Conservation (phyloP, 805 yeast species). For the Kazachstania viticola region DNA sequence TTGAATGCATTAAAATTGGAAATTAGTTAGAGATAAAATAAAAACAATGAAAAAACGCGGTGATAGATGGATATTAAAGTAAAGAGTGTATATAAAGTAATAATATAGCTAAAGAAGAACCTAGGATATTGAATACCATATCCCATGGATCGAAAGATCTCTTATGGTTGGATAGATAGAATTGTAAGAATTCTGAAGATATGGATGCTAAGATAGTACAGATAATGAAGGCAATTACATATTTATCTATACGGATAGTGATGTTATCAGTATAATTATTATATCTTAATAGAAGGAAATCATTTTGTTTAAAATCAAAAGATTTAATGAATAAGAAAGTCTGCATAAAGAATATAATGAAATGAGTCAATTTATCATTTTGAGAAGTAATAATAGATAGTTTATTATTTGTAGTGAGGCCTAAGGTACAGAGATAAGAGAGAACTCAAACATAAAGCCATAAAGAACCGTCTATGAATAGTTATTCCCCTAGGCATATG, state of each 20-base stretch:
- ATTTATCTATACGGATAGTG: conserved; percentile 1
- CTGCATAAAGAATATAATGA: conserved; percentile 34
- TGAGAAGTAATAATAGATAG: conserved; percentile 30
- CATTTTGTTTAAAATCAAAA: too few species aligned
- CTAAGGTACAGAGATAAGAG: conserved; percentile 19
- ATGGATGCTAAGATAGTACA: conserved; percentile 40
- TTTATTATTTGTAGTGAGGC: conserved; percentile 27
- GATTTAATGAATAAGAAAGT: conserved; percentile 39
- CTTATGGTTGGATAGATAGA: conserved; percentile 17
- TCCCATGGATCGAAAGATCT: conserved; percentile 41
- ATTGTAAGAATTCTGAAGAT: conserved; percentile 41
- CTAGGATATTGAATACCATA: conserved; percentile 29
- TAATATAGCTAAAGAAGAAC: conserved; percentile 18
- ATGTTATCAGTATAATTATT: neutral
- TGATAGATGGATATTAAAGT: too few species aligned
- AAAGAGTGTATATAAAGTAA: too few species aligned
- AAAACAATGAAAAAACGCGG: too few species aligned
- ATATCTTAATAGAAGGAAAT: too few species aligned
- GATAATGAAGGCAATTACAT: conserved; percentile 26
- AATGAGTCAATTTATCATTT: conserved; percentile 45
- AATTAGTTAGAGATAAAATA: too few species aligned
- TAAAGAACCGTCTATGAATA: too few species aligned
- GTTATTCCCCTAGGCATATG: too few species aligned
- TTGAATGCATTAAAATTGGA: too few species aligned
- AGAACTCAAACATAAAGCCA: too few species aligned